Base-by-base conservation (phyloP, 129 eudicot genomes). In the Solidago caesia region DNA sequence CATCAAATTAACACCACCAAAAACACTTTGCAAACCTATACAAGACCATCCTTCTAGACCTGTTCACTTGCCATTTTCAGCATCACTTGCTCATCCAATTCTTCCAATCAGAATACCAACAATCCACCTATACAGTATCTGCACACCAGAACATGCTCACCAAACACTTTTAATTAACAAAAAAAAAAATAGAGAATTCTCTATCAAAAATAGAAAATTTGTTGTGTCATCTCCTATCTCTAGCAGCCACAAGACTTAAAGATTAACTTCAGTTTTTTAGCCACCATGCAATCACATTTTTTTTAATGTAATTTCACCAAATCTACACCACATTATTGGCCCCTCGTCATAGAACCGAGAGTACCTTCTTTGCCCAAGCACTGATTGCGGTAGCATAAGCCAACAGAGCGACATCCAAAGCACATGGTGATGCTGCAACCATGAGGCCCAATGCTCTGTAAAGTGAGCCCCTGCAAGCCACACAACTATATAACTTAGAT, bases 381-480 rank as follows among this genome's bases (percentile, higher is more conserved):
- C 98, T 94, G 53, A 94, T 91, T 82, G 98, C 97, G 43, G 98
- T 94, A 39, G 98, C 98, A 81, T 94, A 94, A 41, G 91, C 96
- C 79, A 94, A 74, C 8, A 97, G 98, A 71, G 98, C 97, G 41
- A 91, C 98, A 79, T 92, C 96, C 79, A 89, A 82, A 8, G 96
- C 98, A 79, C 98, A 92, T 8, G 98, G 98, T 78, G 98, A 92
- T 29, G 96, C 98, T 70, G 98, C 98, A 75, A 92, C 98, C 98
- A 89, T 92, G 59, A 92, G 96, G 62, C 96, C 98, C 82, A 92
- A 68, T 42, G 98, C 98, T 63, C 98, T 77, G 75, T 92, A 92
- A 72, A 92, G 77, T 49, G 98, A 92, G 72, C 98, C 98, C 83
- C 98, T 88, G 84, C 96, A 92, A 84, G 66, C 98, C 87, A 80